Evolutionary conservation across 2,329 filamentous ascomycete genomes (phyloP), one percentile per base, ranked within the genome.

Genomic region (Penicillium sp.): DNA sequence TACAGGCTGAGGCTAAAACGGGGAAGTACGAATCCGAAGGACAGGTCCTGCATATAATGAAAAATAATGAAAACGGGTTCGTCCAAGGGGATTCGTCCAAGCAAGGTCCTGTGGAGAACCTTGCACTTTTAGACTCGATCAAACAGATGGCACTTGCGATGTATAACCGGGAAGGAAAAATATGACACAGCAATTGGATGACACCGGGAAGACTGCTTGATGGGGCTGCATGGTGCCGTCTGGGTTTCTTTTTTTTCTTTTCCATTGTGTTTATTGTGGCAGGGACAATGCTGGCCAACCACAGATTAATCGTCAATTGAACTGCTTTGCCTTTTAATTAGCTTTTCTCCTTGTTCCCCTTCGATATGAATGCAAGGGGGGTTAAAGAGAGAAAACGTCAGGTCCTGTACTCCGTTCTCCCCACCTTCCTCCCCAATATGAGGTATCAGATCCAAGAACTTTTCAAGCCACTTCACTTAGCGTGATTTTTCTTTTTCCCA

Each of bases 1-100:
- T 43, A 42, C 52, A 45, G 45, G 53, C 49, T 51, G 56, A 53
- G 53, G 56, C 47, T 55, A 61, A 53, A 57, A 57, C 46, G 15
- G 43, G 15, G 43, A 31, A 52, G 51, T 53, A 49, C 45, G 12
- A 45, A 43, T 29, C 45, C 39, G 45, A 48, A 26, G 26, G 43
- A 43, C 13, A 38, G 38, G 45, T 41, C 15, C 45, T 54, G 50
- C 46, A 53, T 31, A 44, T 44, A 28, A 28, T 48, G 24, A 42
- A 48, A 45, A 54, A 44, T 44, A 28, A 28, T 48, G 24, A 42
- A 48, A 45, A 54, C 4, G 19, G 35, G 29, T 41, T 47, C 24
- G 6, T 40, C 43, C 32, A 44, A 35, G 15, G 41, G 47, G 47
- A 46, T 46, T 41, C 17, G 22, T 35, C 43, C 33, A 34, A 32